Evolutionary conservation across 306 rosid species (phyloP).

Genomic region (Cyamopsis tetragonoloba): DNA sequence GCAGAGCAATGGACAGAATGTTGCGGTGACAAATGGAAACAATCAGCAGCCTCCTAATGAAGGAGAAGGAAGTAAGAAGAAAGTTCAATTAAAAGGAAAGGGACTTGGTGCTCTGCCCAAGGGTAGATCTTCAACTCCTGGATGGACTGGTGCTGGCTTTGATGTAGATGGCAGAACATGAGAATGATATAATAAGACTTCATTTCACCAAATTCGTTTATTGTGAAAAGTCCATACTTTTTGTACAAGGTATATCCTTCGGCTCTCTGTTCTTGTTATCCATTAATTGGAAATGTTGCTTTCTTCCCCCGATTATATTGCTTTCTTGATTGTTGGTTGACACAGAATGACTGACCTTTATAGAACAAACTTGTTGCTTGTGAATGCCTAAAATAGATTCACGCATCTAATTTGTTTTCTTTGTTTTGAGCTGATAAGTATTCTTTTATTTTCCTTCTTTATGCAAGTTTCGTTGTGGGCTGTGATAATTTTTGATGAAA

Average conservation of each 20-base stretch:
- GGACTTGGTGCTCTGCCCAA: slow-evolving; percentile 80
- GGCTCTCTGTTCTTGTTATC: slow-evolving; percentile 12
- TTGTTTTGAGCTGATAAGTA: neutral
- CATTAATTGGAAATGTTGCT: slow-evolving; percentile 15
- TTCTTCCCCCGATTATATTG: slow-evolving; percentile 14
- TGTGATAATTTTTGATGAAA: neutral
- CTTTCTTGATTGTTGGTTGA: slow-evolving; percentile 3
- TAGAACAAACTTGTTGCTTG: slow-evolving; percentile 6
- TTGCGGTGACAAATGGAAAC: slow-evolving; percentile 39
- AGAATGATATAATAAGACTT: slow-evolving; percentile 11
- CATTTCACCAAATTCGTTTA: slow-evolving; percentile 13
- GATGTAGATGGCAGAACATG: slow-evolving; percentile 69
- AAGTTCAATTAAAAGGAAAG: slow-evolving; percentile 71
- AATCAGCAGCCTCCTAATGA: slow-evolving; percentile 43
- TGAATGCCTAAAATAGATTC: slow-evolving; percentile 8
- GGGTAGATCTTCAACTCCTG: slow-evolving; percentile 68
- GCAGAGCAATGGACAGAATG: slow-evolving; percentile 44
- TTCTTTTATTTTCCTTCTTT: neutral
- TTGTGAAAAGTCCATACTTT: slow-evolving; percentile 14
- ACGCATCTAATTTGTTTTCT: neutral
- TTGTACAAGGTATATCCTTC: slow-evolving; percentile 26
- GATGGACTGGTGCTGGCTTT: slow-evolving; percentile 95
- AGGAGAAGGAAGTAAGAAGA: slow-evolving; percentile 74
- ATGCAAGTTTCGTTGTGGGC: neutral
- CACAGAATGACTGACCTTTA: slow-evolving; percentile 21